Evolutionary conservation across 2,329 filamentous ascomycete genomes (phyloP), one percentile per base, ranked within the genome.

Genomic region (Aspergillus ustus): DNA sequence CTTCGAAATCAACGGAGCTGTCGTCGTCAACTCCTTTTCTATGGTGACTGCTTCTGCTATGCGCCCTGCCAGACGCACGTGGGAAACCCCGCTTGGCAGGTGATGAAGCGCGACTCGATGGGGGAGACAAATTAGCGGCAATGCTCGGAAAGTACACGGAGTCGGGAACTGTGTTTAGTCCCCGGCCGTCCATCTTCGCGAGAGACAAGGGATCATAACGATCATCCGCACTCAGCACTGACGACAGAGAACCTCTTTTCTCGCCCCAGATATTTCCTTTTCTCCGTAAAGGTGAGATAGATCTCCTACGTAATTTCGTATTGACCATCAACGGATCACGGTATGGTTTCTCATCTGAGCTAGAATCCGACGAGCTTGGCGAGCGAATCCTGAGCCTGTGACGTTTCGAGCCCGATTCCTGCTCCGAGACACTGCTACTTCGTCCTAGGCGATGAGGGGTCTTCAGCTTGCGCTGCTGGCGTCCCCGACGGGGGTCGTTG

Each of bases 121-220:
- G 80, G 1, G 88, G 85, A 3, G 89, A 91, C 8, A 90, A 73
- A 60, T 90, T 88, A 65, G 85, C 82, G 22, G 84, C 84, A 62
- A 89, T 85, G 13, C 83, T 83, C 4, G 87, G 86, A 55, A 89
- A 83, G 34, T 84, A 81, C 1, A 78, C 76, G 43, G 71, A 63
- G 31, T 71, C 71, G 17, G 67, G 66, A 44, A 78, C 78, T 34
- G 79, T 78, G 56, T 72, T 77, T 7, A 78, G 75, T 22, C 68
- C 79, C 68, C 69, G 85, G 75, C 62, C 82, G 72, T 74, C 81
- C 40, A 77, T 70, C 37, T 77, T 80, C 44, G 82, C 80, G 9
- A 79, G 66, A 13, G 72, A 73, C 53, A 75, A 67, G 53, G 69
- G 67, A 55, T 68, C 75, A 57, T 67, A 71, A 60, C 67, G 71